Percentiles rank a stretch among this genome's conserved stretches.
Evolutionary conservation across 331 rosid genomes (phyloP).

Genomic region (Ulmus americana): DNA sequence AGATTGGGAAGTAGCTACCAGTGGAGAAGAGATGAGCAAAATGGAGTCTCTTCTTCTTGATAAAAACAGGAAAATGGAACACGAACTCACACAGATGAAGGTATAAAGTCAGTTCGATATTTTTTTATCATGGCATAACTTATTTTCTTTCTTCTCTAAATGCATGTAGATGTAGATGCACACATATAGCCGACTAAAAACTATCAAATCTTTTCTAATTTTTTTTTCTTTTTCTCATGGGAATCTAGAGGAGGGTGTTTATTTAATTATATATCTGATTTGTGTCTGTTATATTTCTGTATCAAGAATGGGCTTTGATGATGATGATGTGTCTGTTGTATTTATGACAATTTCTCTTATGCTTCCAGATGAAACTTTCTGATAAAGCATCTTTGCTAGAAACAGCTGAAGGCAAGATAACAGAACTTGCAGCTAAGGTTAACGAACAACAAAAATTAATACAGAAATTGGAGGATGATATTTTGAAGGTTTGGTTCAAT

Average conservation of each 20-base stretch:
- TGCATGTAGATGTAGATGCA: neutral
- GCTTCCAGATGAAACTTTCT: conserved; percentile 67
- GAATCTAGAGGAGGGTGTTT: conserved; percentile 1
- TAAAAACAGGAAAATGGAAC: conserved; percentile 97
- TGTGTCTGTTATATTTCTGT: neutral
- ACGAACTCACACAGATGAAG: conserved; percentile 86
- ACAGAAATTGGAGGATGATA: conserved; percentile 96
- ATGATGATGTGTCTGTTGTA: conserved; percentile 14
- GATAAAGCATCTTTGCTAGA: conserved; percentile 68
- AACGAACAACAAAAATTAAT: conserved; percentile 73
- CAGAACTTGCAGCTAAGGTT: conserved; percentile 57
- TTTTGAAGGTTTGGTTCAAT: conserved; percentile 57
- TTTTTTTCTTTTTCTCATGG: neutral
- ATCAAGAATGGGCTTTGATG: too few species aligned
- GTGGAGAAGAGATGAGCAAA: conserved; percentile 98
- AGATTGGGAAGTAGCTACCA: conserved; percentile 96
- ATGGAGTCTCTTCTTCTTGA: conserved; percentile 99
- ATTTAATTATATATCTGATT: neutral
- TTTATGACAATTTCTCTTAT: conserved; percentile 21
- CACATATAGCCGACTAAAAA: neutral
- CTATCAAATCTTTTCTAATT: neutral
- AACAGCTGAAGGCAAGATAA: conserved; percentile 61
- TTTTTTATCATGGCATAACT: neutral
- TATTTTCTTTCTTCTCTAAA: neutral
- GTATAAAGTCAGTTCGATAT: conserved; percentile 27